A percentile compares a stretch with the other conserved stretches of the same genome.
Conservation (phyloP, 257 asterid species). For the Echium plantagineum region DNA sequence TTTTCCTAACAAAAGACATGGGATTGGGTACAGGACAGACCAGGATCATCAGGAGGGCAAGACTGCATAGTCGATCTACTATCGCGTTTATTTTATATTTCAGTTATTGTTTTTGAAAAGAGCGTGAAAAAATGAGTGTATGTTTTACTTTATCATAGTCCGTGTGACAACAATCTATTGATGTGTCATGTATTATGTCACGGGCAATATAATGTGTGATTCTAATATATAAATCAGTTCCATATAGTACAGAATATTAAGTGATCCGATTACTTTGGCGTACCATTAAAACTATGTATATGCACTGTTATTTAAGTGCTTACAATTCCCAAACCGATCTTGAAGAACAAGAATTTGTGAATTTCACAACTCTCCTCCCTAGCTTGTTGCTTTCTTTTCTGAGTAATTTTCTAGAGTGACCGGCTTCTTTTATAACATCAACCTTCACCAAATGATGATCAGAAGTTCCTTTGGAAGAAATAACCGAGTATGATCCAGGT, state of each 20-base stretch:
- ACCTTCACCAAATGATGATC: slow-evolving; percentile 90
- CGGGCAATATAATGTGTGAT: too few relatives aligned
- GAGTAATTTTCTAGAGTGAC: slow-evolving; percentile 14
- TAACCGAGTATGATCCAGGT: slow-evolving; percentile 77
- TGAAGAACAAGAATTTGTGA: slow-evolving; percentile 36
- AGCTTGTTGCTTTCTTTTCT: slow-evolving; percentile 23
- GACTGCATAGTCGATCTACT: background rate
- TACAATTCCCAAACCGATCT: slow-evolving; percentile 19
- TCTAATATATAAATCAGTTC: too few relatives aligned
- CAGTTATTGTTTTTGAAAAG: too few relatives aligned
- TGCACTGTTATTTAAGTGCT: background rate
- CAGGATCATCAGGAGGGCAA: slow-evolving; percentile 7
- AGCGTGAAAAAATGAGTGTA: too few relatives aligned
- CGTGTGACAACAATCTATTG: too few relatives aligned
- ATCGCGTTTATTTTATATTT: too few relatives aligned
- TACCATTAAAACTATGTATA: too few relatives aligned
- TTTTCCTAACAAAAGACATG: slow-evolving; percentile 62
- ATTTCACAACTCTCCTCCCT: slow-evolving; percentile 17
- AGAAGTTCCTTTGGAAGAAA: slow-evolving; percentile 86
- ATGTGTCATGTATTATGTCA: too few relatives aligned
- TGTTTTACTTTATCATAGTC: too few relatives aligned
- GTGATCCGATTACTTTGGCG: too few relatives aligned
- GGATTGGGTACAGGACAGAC: slow-evolving; percentile 54
- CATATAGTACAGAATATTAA: too few relatives aligned
- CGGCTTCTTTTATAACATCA: slow-evolving; percentile 41